Conservation (phyloP, 495 filamentous ascomycete genomes). For the Aspergillus biplanus region DNA sequence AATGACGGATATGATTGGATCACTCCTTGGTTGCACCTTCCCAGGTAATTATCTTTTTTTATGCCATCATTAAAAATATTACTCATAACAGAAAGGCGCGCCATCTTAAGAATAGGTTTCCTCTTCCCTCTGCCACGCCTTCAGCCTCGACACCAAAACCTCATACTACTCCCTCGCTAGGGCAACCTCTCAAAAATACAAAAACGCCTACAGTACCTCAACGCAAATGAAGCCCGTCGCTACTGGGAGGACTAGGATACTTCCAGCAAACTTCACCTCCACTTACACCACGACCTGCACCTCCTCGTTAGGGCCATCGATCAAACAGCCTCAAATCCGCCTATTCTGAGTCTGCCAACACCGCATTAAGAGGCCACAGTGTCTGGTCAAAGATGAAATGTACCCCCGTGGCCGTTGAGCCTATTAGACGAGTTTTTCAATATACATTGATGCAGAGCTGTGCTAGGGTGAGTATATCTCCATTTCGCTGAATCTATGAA, state of each 20-base stretch:
- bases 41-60: no score
- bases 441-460: conserved; percentile 32
- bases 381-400: background rate
- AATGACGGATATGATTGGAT: no score
- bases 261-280: conserved; percentile 28
- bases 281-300: conserved; percentile 35
- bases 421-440: conserved; percentile 33
- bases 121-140: conserved; percentile 16
- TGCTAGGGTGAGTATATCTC: conserved; percentile 25
- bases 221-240: conserved; percentile 16
- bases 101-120: background rate
- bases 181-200: conserved; percentile 35
- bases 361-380: conserved; percentile 15
- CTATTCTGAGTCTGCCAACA: conserved; percentile 30
- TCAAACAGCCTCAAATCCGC: conserved; percentile 32
- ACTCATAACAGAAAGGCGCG: no score
- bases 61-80: no score
- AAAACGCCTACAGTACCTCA: conserved; percentile 37
- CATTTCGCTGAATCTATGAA: background rate
- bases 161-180: conserved; percentile 31
- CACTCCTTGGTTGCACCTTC: no score
- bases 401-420: conserved; percentile 26
- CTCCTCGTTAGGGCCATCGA: conserved; percentile 30
- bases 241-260: conserved; percentile 15
- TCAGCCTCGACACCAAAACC: conserved; percentile 31